Conservation (phyloP, 306 rosid species). For the Pueraria montana region DNA sequence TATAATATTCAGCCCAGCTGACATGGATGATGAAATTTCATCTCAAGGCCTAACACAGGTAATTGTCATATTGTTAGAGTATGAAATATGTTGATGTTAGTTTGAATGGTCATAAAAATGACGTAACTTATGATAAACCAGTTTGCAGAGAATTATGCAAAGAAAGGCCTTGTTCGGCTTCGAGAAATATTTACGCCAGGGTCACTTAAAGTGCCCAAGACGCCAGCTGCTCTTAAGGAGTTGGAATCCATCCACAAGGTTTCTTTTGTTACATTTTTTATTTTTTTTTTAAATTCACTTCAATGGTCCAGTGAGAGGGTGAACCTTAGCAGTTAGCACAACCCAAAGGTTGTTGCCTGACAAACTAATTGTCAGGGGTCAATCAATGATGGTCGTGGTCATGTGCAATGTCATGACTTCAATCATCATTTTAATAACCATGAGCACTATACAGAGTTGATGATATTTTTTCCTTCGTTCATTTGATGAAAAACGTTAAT, state of each 20-base stretch:
- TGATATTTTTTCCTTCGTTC: constrained; percentile 18
- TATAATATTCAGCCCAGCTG: constrained; percentile 83
- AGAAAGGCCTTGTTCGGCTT: constrained; percentile 82
- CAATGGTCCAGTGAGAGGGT: constrained; percentile 6
- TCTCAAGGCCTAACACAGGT: constrained; percentile 93
- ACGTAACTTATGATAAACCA: constrained; percentile 49
- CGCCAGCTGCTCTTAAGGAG: constrained; percentile 78
- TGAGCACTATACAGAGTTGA: not conserved
- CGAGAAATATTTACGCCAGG: constrained; percentile 92
- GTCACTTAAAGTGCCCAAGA: constrained; percentile 76
- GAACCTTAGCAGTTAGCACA: not conserved
- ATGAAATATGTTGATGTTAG: constrained; percentile 17
- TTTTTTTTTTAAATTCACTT: constrained; percentile 4
- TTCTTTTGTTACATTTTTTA: not conserved
- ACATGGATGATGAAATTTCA: constrained; percentile 83
- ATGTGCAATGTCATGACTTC: constrained; percentile 37
- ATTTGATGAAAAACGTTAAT: constrained; percentile 40
- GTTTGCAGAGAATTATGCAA: constrained; percentile 87
- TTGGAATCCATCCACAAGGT: constrained; percentile 99
- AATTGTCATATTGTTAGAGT: constrained; percentile 42
- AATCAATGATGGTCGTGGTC: constrained; percentile 12
- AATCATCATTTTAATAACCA: constrained; percentile 22
- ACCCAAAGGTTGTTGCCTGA: not conserved
- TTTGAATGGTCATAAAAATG: constrained; percentile 46
- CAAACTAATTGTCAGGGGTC: not conserved